Percentiles rank a stretch among this genome's conserved stretches.
Conservation (phyloP, 1,284 basidiomycete species). For the Stygiomarasmius scandens region DNA sequence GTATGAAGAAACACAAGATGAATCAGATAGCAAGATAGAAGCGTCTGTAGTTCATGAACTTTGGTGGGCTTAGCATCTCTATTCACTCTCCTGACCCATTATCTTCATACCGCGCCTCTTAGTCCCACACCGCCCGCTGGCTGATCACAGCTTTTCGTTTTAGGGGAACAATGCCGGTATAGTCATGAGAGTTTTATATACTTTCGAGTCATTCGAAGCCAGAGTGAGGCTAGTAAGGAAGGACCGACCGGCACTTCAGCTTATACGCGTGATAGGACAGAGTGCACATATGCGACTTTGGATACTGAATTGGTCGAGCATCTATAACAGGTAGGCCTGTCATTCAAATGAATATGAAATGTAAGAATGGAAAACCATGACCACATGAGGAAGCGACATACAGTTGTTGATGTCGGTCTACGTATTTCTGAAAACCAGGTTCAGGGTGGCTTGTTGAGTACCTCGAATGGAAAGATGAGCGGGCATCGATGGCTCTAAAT, state of each 20-base stretch:
- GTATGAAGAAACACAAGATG: not conserved
- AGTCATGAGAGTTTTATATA: conserved; percentile 1
- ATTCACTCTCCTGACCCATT: not conserved
- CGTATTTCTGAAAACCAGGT: not conserved
- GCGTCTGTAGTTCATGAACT: not conserved
- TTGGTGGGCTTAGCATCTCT: not conserved
- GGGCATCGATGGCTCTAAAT: not conserved
- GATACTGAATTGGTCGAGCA: not conserved
- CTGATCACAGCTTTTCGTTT: conserved; percentile 8
- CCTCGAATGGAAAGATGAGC: conserved; percentile 2
- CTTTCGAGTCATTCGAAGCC: conserved; percentile 2
- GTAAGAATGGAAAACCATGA: not conserved
- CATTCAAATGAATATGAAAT: not conserved
- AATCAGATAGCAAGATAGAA: not conserved
- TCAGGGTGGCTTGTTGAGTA: conserved; percentile 3
- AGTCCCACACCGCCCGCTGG: not conserved
- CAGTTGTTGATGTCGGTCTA: not conserved
- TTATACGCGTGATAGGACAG: not conserved
- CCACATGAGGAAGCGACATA: not conserved
- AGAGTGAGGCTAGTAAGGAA: not conserved
- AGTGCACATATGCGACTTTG: not conserved
- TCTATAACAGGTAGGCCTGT: not conserved
- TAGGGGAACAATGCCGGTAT: conserved; percentile 2
- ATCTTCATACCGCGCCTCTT: not conserved
- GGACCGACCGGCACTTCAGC: not conserved